Evolutionary conservation across 1,284 basidiomycete genomes (phyloP).

Genomic region (Rhodotorula sp.): DNA sequence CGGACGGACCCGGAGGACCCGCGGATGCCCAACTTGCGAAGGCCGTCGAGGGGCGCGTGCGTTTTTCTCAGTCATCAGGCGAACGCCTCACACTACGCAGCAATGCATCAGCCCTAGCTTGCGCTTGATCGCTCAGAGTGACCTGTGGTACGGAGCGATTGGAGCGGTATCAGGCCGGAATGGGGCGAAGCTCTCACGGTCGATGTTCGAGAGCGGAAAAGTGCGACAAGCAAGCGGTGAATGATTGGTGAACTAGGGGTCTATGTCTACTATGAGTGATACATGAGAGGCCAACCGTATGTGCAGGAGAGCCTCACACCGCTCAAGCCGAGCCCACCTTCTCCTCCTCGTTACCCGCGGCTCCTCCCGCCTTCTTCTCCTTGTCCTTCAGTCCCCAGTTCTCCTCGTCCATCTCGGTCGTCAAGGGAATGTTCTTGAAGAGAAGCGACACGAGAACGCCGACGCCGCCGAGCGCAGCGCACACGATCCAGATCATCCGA

Average conservation of each 20-base stretch:
- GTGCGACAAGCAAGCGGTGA: not conserved
- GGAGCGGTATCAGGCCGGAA: not conserved
- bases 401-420: slow-evolving; percentile 35
- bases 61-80: too few species aligned
- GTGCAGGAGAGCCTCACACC: too few species aligned
- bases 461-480: slow-evolving; percentile 27
- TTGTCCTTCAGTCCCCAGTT: slow-evolving; percentile 10
- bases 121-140: too few species aligned
- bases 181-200: too few species aligned
- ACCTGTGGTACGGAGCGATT: too few species aligned
- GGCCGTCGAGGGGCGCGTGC: too few species aligned
- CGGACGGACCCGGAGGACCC: too few species aligned
- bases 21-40: too few species aligned
- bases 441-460: slow-evolving; percentile 22
- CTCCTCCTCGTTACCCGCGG: not conserved
- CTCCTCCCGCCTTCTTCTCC: not conserved
- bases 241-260: not conserved
- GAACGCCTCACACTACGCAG: too few species aligned
- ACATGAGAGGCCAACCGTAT: too few species aligned
- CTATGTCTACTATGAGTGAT: not conserved
- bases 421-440: slow-evolving; percentile 31
- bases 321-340: not conserved
- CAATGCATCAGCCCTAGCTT: too few species aligned
- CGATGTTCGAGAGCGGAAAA: not conserved
- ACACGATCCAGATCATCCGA: slow-evolving; percentile 36